Conservation (phyloP, 495 filamentous ascomycete species). For the Tetracladium marchalianum region DNA sequence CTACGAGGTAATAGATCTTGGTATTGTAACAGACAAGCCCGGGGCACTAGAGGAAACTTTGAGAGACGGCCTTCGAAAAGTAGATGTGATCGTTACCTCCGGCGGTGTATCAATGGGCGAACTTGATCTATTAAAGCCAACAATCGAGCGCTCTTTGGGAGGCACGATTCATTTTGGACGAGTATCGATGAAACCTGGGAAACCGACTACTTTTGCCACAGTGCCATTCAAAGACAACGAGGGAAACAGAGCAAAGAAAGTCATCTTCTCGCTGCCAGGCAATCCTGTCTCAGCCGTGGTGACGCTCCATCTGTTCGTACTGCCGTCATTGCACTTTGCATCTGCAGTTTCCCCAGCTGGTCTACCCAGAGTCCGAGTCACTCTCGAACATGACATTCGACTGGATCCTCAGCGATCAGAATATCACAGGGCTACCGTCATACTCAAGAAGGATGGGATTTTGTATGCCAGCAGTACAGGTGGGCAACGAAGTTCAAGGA, state of each 20-base stretch:
- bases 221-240: slow-evolving; percentile 55
- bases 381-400: slow-evolving; percentile 58
- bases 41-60: slow-evolving; percentile 70
- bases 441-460: slow-evolving; percentile 50
- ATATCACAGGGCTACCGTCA: slow-evolving; percentile 73
- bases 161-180: slow-evolving; percentile 96
- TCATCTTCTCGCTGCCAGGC: slow-evolving; percentile 85
- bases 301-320: slow-evolving; percentile 86
- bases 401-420: slow-evolving; percentile 69
- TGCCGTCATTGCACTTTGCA: slow-evolving; percentile 73
- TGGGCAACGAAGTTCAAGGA: slow-evolving; percentile 75
- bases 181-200: slow-evolving; percentile 95
- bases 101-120: slow-evolving; percentile 98
- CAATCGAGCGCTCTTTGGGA: slow-evolving; percentile 80
- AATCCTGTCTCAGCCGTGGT: slow-evolving; percentile 92
- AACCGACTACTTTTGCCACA: slow-evolving; percentile 94
- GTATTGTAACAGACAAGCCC: slow-evolving; percentile 73
- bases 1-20: slow-evolving; percentile 73
- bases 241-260: slow-evolving; percentile 47
- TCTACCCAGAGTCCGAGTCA: slow-evolving; percentile 61
- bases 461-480: slow-evolving; percentile 79
- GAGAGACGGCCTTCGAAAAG: slow-evolving; percentile 57
- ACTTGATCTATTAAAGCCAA: slow-evolving; percentile 93
- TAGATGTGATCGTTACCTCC: slow-evolving; percentile 83
- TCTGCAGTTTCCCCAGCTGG: slow-evolving; percentile 51